Base-by-base conservation (phyloP, 2,329 filamentous ascomycete species). In the Neocucurbitaria cava region DNA sequence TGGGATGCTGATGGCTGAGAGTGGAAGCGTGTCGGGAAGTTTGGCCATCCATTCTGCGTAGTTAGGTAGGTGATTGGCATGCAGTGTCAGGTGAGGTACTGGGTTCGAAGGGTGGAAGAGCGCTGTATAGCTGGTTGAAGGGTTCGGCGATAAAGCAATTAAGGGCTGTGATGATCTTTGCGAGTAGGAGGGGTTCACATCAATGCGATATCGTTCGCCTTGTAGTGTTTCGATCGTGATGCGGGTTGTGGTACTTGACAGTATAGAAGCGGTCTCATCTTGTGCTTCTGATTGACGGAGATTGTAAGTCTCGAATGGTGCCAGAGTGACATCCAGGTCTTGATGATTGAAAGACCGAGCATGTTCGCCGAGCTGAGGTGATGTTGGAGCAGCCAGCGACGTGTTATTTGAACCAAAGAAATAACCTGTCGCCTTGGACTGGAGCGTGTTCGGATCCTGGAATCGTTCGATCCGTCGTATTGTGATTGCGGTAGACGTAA, bases 21-120 rank as follows among this genome's bases (percentile, higher is more conserved):
- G 81, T 1, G 91, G 87, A 46, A 86, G 89, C 18, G 87, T 83
- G 68, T 93, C 85, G 56, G 83, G 81, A 38, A 98, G 82, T 57
- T 87, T 83, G 52, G 82, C 77, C 93, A 98, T 98, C 95, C 95
- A 92, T 58, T 87, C 91, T 77, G 89, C 87, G 56, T 98, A 80
- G 36, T 83, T 52, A 13, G 35, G 38, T 1, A 55, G 21, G 23
- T 67, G 61, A 31, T 69, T 64, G 2, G 56, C 49, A 36, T 73
- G 70, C 7, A 76, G 69, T 2, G 65, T 62, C 15, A 75, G 51
- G 45, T 74, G 70, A 73, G 50, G 45, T 18, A 52, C 62, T 5
- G 71, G 88, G 72, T 65, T 82, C 75, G 17, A 67, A 51, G 72
- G 72, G 44, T 80, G 71, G 63, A 77, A 83, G 5, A 82, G 66